These are phyloP conservation scores for Trichoderma sp. DNA, from an alignment of 2,329 filamentous ascomycete species.

Conservation along the genomic window DNA sequence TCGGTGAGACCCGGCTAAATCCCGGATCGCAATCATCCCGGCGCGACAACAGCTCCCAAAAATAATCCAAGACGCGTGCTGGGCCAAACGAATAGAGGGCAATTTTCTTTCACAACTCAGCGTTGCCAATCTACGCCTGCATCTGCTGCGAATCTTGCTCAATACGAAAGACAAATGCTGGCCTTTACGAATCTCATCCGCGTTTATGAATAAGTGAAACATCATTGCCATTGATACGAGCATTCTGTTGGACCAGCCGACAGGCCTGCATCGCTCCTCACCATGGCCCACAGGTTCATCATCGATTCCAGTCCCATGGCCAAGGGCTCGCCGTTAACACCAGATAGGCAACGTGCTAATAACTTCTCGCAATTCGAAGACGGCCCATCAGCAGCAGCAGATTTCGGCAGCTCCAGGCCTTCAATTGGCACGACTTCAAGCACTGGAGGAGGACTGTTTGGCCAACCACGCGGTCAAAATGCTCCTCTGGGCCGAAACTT, in stretches of 20 bases:
- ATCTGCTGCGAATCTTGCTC: not conserved
- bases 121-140: not conserved
- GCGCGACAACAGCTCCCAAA: conserved; percentile 25
- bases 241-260: not conserved
- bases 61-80: conserved; percentile 31
- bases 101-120: conserved; percentile 12
- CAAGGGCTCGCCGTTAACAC: conserved; percentile 52
- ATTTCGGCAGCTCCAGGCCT: no score
- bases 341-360: conserved; percentile 44
- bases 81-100: conserved; percentile 11
- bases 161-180: not conserved
- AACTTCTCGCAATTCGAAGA: conserved; percentile 45
- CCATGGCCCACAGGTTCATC: conserved; percentile 46
- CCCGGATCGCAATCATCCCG: conserved; percentile 20
- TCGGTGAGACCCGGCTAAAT: conserved; percentile 26
- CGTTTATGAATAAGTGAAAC: conserved; percentile 16
- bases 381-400: conserved; percentile 27
- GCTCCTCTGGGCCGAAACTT: conserved; percentile 53
- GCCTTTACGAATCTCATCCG: not conserved
- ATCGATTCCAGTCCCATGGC: conserved; percentile 47
- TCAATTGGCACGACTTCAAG: conserved; percentile 30
- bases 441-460: conserved; percentile 42
- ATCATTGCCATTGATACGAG: not conserved
- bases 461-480: conserved; percentile 40
- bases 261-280: conserved; percentile 25